Evolutionary conservation across 345 rosid genomes (phyloP), one percentile per base, ranked within the genome.

Genomic region (Pistacia atlantica): DNA sequence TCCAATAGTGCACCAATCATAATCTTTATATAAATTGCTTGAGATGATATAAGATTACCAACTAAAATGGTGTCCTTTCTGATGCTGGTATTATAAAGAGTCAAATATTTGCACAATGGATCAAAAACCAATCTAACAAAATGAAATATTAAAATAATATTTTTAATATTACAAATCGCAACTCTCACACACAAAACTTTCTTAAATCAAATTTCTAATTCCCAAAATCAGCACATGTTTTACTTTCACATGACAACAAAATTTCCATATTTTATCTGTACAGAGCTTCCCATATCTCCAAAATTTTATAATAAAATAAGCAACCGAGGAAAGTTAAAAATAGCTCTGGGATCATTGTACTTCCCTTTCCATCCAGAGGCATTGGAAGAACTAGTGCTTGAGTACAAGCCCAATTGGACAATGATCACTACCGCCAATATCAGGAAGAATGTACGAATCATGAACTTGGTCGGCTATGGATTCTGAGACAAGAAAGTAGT

Each of bases 401-500:
- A 93, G 91, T 67, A 86, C 56, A 57, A 93, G 92, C 83, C 98
- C 94, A 73, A 96, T 82, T 14, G 99, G 97, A 73, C 97, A 80
- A 81, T 96, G 98, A 86, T 93, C 99, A 80, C 99, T 93, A 55
- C 97, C 99, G 4, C 57, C 51, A 75, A 96, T 83, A 80, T 92
- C 97, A 38, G 99, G 99, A 67, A 91, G 87, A 72, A 90, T 93
- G 81, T 89, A 96, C 0, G 99, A 92, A 80, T 93, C 99, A 71
- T 92, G 93, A 75, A 92, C 97, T 12, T 85, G 79, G 74, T 82
- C 90, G 12, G 91, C 92, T 3, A 96, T 84, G 28, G 97, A 83
- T 81, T 92, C 94, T 1, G 99, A 96, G 66, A 88, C 93, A 7
- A 93, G 93, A 84, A 93, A 96, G 86, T 96, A 96, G 89, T 96